phyloP scores from a whole-genome alignment of 179 eudicot species.

The Vitellaria paradoxa region DNA sequence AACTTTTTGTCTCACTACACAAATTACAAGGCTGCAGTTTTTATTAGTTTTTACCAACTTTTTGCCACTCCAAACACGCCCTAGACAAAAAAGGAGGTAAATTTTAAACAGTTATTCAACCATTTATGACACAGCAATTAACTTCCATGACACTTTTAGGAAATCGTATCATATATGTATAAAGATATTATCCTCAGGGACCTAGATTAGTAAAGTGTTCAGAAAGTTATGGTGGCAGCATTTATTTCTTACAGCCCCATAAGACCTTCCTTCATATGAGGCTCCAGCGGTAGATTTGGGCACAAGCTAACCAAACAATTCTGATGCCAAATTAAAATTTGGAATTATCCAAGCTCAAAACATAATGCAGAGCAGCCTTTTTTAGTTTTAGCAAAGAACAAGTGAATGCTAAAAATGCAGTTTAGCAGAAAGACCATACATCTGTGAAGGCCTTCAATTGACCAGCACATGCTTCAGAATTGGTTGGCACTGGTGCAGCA shows the following conservation, averaged over 20 bases:
- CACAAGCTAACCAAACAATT: not conserved
- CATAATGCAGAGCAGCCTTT: not conserved
- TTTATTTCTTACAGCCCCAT: not conserved
- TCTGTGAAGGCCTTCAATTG: conserved; percentile 12
- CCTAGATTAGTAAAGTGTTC: not conserved
- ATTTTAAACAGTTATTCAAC: not conserved
- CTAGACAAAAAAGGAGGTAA: not conserved
- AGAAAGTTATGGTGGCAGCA: not conserved
- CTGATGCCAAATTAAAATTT: not conserved
- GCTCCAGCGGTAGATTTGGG: not conserved
- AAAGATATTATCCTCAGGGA: not conserved
- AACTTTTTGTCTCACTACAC: too few relatives aligned
- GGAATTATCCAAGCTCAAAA: not conserved
- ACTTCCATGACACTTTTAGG: not conserved
- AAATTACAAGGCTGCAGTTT: too few relatives aligned
- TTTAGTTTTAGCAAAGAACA: too few relatives aligned
- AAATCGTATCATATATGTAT: not conserved
- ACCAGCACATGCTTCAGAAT: conserved; percentile 1
- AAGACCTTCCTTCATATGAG: not conserved
- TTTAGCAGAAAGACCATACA: conserved; percentile 4
- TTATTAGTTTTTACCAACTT: too few relatives aligned
- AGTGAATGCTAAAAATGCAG: not conserved
- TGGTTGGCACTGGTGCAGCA: not conserved
- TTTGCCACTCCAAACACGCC: too few relatives aligned
- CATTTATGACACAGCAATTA: not conserved